Conservation (phyloP, 331 rosid genomes). For the Rhamnella rubrinervis region DNA sequence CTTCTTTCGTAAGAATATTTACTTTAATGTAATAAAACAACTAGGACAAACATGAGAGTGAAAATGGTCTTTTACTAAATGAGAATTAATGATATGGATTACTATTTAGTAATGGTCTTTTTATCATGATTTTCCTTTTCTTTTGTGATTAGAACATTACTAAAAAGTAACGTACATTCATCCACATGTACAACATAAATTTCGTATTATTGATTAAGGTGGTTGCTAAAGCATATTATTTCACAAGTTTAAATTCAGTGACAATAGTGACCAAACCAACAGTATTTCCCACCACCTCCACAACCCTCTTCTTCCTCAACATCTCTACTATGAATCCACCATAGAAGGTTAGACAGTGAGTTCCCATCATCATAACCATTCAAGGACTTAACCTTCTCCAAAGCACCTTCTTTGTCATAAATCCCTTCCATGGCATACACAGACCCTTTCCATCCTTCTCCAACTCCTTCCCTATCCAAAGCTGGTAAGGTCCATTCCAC, state of each 20-base stretch:
- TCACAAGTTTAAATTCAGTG: neutral
- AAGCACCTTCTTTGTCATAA: slow-evolving; percentile 57
- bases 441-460: slow-evolving; percentile 88
- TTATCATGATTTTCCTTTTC: too few relatives aligned
- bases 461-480: slow-evolving; percentile 68
- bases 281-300: slow-evolving; percentile 22
- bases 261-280: slow-evolving; percentile 54
- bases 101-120: too few relatives aligned
- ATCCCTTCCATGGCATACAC: slow-evolving; percentile 65
- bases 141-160: too few relatives aligned
- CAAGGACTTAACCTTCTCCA: slow-evolving; percentile 46
- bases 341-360: slow-evolving; percentile 61
- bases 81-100: too few relatives aligned
- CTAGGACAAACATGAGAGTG: too few relatives aligned
- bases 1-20: too few relatives aligned
- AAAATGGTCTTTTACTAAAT: too few relatives aligned
- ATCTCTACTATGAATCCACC: slow-evolving; percentile 80
- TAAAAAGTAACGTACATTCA: too few relatives aligned
- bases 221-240: too few relatives aligned
- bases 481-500: slow-evolving; percentile 68
- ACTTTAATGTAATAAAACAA: too few relatives aligned
- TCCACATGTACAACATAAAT: too few relatives aligned
- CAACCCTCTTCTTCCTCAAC: slow-evolving; percentile 34
- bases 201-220: too few relatives aligned
- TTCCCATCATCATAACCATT: slow-evolving; percentile 70